phyloP scores from a whole-genome alignment of 257 asterid species.

The Przewalskia tangutica region DNA sequence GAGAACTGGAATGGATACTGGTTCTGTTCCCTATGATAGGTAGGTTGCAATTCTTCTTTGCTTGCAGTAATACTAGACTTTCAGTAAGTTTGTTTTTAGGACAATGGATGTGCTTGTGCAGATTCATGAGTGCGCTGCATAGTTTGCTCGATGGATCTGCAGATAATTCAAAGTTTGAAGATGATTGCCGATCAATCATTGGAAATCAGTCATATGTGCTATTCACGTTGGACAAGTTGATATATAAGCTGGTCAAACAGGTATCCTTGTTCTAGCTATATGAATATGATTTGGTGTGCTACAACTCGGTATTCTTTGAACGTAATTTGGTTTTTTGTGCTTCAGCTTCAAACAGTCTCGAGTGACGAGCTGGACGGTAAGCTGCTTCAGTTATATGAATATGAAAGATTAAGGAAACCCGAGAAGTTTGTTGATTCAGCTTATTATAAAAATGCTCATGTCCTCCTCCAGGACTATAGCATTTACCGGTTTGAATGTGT shows the following conservation, averaged over 20 bases:
- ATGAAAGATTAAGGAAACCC: constrained; percentile 33
- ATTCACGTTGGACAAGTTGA: constrained; percentile 88
- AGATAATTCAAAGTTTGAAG: constrained; percentile 87
- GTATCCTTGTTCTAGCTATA: constrained; percentile 9
- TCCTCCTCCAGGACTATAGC: constrained; percentile 30
- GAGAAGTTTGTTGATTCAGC: constrained; percentile 33
- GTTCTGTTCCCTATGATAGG: constrained; percentile 40
- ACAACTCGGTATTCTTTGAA: not conserved
- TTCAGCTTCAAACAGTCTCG: constrained; percentile 40
- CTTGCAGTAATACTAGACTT: not conserved
- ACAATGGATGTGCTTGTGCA: constrained; percentile 21
- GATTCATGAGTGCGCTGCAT: constrained; percentile 77
- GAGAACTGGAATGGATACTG: constrained; percentile 25
- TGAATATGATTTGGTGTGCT: not conserved
- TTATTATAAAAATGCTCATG: constrained; percentile 37
- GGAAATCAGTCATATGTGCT: constrained; percentile 90
- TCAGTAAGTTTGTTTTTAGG: not conserved
- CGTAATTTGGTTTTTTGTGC: not conserved
- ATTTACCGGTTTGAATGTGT: constrained; percentile 51
- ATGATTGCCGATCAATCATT: constrained; percentile 84
- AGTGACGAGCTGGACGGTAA: constrained; percentile 41
- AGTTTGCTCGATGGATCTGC: constrained; percentile 91
- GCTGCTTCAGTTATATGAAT: constrained; percentile 35
- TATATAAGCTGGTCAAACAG: constrained; percentile 93
- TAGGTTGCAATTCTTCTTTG: not conserved